These are phyloP conservation scores for Botrytis aclada DNA, from an alignment of 2,329 filamentous ascomycete species.

Conservation along the genomic window DNA sequence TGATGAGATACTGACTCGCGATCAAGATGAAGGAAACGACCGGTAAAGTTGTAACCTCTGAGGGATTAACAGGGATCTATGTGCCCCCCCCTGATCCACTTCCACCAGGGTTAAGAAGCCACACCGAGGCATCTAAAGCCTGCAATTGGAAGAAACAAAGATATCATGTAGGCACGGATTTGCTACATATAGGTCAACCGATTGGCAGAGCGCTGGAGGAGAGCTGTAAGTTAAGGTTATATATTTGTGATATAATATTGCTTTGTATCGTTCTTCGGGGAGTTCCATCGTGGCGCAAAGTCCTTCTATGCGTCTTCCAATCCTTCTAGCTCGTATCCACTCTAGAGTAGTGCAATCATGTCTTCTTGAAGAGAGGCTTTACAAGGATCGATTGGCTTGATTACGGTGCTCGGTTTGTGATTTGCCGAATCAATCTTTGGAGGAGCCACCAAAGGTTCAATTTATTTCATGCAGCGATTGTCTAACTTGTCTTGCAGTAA, in stretches of 20 bases:
- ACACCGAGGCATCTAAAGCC: constrained; percentile 5
- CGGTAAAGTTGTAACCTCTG: neutral
- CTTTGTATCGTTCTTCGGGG: neutral
- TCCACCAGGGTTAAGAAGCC: neutral
- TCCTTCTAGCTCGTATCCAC: constrained; percentile 19
- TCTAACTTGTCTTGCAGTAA: constrained; percentile 4
- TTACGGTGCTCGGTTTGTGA: neutral
- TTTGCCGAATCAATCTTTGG: constrained; percentile 3
- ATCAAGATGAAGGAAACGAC: neutral
- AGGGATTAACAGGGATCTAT: constrained; percentile 9
- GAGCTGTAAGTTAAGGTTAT: neutral
- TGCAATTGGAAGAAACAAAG: neutral
- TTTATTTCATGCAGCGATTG: constrained; percentile 12
- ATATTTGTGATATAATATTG: neutral
- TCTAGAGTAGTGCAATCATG: constrained; percentile 1
- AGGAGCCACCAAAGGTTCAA: neutral
- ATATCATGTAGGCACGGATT: constrained; percentile 5
- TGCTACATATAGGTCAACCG: neutral
- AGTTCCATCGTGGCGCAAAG: constrained; percentile 9
- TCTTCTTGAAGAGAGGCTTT: neutral
- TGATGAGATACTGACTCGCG: neutral
- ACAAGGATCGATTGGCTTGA: neutral
- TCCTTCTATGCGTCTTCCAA: constrained; percentile 22
- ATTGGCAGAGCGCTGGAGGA: constrained; percentile 7
- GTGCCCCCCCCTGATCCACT: neutral